Conservation (phyloP, 2,329 filamentous ascomycete genomes). For the Talaromyces sp. region DNA sequence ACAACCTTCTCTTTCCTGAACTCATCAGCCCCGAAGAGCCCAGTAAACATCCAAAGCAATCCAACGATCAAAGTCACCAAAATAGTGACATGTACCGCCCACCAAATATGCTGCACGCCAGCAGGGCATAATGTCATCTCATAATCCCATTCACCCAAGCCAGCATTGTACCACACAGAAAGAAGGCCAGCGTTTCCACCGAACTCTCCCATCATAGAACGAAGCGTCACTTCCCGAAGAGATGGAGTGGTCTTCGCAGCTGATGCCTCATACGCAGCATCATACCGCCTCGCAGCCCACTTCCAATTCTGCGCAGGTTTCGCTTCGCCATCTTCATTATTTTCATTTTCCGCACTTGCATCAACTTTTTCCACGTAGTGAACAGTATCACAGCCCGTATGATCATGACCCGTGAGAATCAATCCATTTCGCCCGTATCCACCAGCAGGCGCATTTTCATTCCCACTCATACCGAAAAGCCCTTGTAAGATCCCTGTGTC, state of each 20-base stretch:
- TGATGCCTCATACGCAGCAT: neutral
- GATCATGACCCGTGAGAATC: constrained; percentile 91
- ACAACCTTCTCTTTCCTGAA: neutral
- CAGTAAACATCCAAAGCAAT: constrained; percentile 20
- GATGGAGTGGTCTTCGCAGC: constrained; percentile 32
- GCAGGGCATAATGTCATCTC: constrained; percentile 78
- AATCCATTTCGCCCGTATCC: constrained; percentile 74
- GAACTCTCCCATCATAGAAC: constrained; percentile 98
- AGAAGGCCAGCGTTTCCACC: constrained; percentile 88
- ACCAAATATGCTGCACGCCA: constrained; percentile 92
- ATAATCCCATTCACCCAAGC: constrained; percentile 70
- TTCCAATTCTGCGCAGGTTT: constrained; percentile 23
- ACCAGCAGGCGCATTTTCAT: constrained; percentile 58
- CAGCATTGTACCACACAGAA: constrained; percentile 83
- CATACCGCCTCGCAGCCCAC: constrained; percentile 42
- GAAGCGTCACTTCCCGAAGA: constrained; percentile 85
- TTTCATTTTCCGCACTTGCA: constrained; percentile 3
- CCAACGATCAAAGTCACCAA: constrained; percentile 50
- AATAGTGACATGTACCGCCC: constrained; percentile 79
- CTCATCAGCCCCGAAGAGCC: constrained; percentile 2
- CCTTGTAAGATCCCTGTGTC: constrained; percentile 75
- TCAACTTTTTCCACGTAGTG: constrained; percentile 71
- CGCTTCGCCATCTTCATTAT: constrained; percentile 11
- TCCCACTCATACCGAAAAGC: constrained; percentile 75
- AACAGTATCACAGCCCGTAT: constrained; percentile 87